Base-by-base conservation (phyloP, 768 basidiomycete genomes). In the Termitomyces sp. region DNA sequence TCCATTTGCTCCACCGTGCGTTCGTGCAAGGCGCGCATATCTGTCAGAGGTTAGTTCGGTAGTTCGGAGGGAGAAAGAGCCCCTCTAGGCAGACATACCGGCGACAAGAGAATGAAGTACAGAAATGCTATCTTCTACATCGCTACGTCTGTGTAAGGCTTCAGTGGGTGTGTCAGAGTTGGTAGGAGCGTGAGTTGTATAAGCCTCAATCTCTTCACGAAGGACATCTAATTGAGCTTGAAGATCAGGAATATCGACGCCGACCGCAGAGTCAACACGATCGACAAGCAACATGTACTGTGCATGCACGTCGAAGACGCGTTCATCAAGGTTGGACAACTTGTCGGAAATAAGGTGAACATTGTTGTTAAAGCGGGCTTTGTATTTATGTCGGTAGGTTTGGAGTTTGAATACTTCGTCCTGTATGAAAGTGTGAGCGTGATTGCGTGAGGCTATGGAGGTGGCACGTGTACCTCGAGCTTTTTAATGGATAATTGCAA, bases 1-100 rank as follows among this genome's bases (percentile, higher is more conserved):
- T 73, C 73, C 71, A 86, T 79, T 60, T 83, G 79, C 55, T 72
- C 73, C 57, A 79, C 76, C 5, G 77, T 73, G 45, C 71, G 76
- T 51, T 80, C 76, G 2, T 76, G 77, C 46, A 85, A 69, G 7
- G 59, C 61, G 56, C 72, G 77, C 78, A 84, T 79, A 63, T 84
- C 83, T 84, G 63, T 37, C 29, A 11, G 34, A 43, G 34, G 45
- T 66, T 15, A 68, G 50, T 40, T 31, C 37, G 5, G 29, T 15
- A 68, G 50, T 40, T 31, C 37, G 5, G 29, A 9, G 32, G 62
- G 42, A 67, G 56, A 11, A 11, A 59, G n/a, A n/a, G 43, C 11
- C 57, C 57, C 36, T 17, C 65, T 73, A 51, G n/a, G 46, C 48
- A 31, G 31, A 59, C 63, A 59, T 64, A 84, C 85, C 83, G 42